Evolutionary conservation across 2,329 filamentous ascomycete species (phyloP).

Genomic region (Colletotrichum sp.): DNA sequence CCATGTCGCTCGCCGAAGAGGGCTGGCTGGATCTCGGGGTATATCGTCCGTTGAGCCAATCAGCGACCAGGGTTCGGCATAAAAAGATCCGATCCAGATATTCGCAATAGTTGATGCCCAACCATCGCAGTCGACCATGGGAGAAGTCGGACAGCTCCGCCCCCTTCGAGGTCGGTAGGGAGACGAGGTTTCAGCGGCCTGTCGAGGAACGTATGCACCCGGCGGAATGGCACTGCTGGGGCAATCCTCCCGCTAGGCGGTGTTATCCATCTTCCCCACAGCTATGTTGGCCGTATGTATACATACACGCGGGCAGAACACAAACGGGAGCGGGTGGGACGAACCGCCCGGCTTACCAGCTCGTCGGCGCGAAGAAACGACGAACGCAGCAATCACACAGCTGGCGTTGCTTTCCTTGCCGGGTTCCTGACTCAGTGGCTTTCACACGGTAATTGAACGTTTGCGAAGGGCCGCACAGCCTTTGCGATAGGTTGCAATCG

Average conservation of each 20-base stretch:
- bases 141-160: background rate
- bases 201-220: background rate
- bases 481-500: background rate
- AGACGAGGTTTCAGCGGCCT: slow-evolving; percentile 5
- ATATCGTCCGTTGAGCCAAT: background rate
- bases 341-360: background rate
- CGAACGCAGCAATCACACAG: background rate
- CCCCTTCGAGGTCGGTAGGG: background rate
- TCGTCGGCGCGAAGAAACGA: background rate
- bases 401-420: background rate
- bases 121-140: background rate
- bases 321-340: background rate
- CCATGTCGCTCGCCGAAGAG: background rate
- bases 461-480: background rate
- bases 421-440: background rate
- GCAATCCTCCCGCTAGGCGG: background rate
- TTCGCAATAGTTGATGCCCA: background rate
- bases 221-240: background rate
- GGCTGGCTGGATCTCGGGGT: background rate
- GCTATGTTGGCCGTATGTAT: background rate
- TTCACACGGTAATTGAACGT: background rate
- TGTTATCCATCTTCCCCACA: background rate
- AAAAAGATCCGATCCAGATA: background rate
- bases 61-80: background rate
- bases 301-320: background rate